phyloP scores from a whole-genome alignment of 1,284 basidiomycete species.

The Trametes hirsuta region DNA sequence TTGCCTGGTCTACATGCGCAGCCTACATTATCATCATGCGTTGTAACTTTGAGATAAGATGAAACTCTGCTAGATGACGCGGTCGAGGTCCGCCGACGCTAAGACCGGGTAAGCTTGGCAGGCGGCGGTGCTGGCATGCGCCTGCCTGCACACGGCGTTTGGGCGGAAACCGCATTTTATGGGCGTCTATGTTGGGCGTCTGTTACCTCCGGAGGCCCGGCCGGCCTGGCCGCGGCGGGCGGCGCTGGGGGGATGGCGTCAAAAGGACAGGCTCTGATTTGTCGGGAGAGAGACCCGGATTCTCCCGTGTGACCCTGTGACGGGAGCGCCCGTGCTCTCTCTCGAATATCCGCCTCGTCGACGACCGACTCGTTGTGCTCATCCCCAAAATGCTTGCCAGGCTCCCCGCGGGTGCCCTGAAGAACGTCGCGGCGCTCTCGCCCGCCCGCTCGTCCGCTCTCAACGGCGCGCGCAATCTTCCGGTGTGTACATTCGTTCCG shows the following conservation, averaged over 20 bases:
- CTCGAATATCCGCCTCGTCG: constrained; percentile 40
- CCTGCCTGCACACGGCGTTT: neutral
- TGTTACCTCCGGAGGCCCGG: neutral
- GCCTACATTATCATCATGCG: neutral
- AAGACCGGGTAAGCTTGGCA: neutral
- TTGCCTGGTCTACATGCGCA: neutral
- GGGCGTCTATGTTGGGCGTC: constrained; percentile 1
- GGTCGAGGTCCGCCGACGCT: neutral
- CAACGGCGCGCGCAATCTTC: constrained; percentile 45
- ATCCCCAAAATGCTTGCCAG: constrained; percentile 72
- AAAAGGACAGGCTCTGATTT: constrained; percentile 34
- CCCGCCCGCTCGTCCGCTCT: constrained; percentile 43
- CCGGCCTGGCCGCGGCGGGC: constrained; percentile 2
- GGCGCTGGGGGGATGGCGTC: neutral
- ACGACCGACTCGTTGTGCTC: constrained; percentile 30
- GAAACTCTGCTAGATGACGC: neutral
- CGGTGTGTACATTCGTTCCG: constrained; percentile 41
- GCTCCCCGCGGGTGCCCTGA: constrained; percentile 71
- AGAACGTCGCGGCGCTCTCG: constrained; percentile 46
- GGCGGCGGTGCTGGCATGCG: neutral
- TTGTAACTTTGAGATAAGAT: neutral
- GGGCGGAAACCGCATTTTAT: neutral
- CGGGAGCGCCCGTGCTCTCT: constrained; percentile 32
- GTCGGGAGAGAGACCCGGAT: constrained; percentile 30
- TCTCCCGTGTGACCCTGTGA: constrained; percentile 34